Evolutionary conservation across 441 rosid species (phyloP).

Genomic region (Macaranga tanarius): DNA sequence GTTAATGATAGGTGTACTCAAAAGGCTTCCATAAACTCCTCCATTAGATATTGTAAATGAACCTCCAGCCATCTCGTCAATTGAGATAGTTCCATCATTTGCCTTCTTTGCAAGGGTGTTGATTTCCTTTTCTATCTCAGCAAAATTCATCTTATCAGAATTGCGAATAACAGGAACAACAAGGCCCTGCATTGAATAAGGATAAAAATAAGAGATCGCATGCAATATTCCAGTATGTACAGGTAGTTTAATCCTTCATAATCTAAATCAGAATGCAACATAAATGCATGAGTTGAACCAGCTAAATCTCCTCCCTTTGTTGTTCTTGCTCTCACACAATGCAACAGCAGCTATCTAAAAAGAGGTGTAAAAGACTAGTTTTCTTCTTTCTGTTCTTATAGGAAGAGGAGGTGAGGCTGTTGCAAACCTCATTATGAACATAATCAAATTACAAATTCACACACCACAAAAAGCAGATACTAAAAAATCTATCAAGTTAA

Average conservation of each 20-base stretch:
- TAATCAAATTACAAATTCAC: background rate
- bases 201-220: background rate
- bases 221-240: background rate
- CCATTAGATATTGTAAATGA: constrained; percentile 95
- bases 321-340: background rate
- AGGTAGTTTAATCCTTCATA: background rate
- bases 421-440: background rate
- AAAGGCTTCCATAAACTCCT: constrained; percentile 95
- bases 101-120: constrained; percentile 93
- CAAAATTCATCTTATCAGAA: constrained; percentile 84
- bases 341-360: background rate
- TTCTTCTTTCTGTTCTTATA: background rate
- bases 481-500: background rate
- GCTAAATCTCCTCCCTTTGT: background rate
- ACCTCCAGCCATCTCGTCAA: constrained; percentile 99
- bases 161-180: constrained; percentile 92
- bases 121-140: constrained; percentile 87
- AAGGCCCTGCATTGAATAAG: constrained; percentile 60
- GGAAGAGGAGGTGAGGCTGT: background rate
- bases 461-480: background rate
- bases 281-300: background rate
- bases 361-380: background rate
- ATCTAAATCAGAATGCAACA: background rate
- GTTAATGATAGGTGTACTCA: constrained; percentile 97
- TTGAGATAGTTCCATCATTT: constrained; percentile 82